Evolutionary conservation across 768 basidiomycete species (phyloP).

Genomic region (Lactarius sanguifluus): DNA sequence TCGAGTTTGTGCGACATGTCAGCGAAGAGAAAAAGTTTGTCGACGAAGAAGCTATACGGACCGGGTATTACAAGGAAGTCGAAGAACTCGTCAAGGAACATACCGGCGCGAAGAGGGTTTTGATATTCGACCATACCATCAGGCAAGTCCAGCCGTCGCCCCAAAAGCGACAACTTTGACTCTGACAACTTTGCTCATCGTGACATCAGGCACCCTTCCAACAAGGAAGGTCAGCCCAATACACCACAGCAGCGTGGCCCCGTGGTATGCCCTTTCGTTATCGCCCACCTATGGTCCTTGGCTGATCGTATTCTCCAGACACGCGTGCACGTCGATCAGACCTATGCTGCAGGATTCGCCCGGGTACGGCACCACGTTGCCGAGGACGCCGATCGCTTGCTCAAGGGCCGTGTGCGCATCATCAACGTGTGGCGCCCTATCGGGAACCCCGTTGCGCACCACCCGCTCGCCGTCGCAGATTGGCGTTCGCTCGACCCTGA

Average conservation of each 20-base stretch:
- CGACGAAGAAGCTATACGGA: conserved; percentile 41
- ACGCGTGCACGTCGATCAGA: conserved; percentile 49
- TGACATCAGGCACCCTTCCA: not conserved
- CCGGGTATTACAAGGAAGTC: conserved; percentile 44
- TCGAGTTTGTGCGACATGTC: conserved; percentile 40
- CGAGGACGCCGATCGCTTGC: conserved; percentile 43
- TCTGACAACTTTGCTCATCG: not conserved
- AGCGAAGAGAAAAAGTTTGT: conserved; percentile 42
- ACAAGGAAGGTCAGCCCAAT: conserved; percentile 8
- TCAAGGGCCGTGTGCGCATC: conserved; percentile 44
- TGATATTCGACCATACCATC: conserved; percentile 49
- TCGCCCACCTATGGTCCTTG: not conserved
- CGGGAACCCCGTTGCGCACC: conserved; percentile 40
- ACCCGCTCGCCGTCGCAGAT: conserved; percentile 45
- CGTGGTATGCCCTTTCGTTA: conserved; percentile 34
- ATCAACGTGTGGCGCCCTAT: conserved; percentile 52
- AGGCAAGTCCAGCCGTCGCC: conserved; percentile 32
- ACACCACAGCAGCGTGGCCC: conserved; percentile 34
- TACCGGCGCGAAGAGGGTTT: conserved; percentile 41
- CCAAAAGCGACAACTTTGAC: not conserved
- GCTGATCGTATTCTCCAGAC: conserved; percentile 31
- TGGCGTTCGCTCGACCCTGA: conserved; percentile 40
- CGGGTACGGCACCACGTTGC: conserved; percentile 43
- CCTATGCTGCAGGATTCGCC: conserved; percentile 37
- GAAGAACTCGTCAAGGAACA: conserved; percentile 43